Evolutionary conservation across 139 green algal species (phyloP).

Genomic region (Auxenochlorella pyrenoidosa): DNA sequence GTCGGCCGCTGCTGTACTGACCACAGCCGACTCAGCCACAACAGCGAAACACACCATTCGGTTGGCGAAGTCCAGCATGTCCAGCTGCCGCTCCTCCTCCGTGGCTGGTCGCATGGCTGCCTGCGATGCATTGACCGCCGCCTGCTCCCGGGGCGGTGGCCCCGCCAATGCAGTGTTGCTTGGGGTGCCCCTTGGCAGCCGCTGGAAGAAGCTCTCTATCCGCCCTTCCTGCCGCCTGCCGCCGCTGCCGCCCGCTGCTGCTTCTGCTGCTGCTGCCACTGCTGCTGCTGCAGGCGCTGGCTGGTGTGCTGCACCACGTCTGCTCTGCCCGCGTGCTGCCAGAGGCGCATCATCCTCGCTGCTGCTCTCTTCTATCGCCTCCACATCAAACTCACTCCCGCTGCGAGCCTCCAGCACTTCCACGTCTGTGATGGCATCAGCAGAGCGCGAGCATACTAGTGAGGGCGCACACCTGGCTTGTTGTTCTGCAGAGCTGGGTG

Average conservation of each 20-base stretch:
- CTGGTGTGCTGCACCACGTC: background rate
- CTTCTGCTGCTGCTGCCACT: background rate
- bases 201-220: constrained; percentile 16
- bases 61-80: constrained; percentile 61
- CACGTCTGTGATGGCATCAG: background rate
- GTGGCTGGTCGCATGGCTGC: background rate
- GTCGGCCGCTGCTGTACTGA: background rate
- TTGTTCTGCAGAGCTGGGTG: too few species aligned
- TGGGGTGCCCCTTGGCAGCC: background rate
- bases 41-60: constrained; percentile 24
- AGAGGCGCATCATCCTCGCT: background rate
- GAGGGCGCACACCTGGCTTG: background rate
- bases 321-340: background rate
- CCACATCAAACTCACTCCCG: constrained; percentile 5
- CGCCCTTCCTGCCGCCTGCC: background rate
- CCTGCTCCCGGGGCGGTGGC: background rate
- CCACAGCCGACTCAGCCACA: background rate
- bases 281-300: background rate
- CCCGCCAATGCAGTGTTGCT: background rate
- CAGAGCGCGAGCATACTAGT: background rate
- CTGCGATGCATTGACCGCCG: background rate
- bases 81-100: constrained; percentile 44
- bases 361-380: constrained; percentile 26
- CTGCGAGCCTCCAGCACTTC: background rate
- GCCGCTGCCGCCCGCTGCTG: background rate